These are phyloP conservation scores for Hibiscus tridactylites DNA, from an alignment of 345 rosid species.

Conservation along the genomic window DNA sequence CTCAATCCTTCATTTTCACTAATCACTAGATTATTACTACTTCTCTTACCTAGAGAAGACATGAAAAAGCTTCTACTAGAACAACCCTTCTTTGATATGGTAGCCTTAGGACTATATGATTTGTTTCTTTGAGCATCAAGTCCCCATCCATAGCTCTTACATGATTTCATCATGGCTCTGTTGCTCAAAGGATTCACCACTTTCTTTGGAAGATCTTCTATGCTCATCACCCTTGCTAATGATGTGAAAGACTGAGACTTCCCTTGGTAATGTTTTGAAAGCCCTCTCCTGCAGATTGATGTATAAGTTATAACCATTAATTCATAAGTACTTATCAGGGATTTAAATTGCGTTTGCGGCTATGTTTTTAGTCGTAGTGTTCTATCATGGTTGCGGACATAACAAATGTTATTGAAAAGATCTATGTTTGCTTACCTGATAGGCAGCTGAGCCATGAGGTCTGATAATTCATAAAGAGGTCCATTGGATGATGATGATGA, in stretches of 20 bases:
- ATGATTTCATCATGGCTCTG: constrained; percentile 28
- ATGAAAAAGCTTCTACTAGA: constrained; percentile 3
- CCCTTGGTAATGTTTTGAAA: constrained; percentile 72
- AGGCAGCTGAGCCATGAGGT: constrained; percentile 63
- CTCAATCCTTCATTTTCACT: background rate
- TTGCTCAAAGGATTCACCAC: constrained; percentile 11
- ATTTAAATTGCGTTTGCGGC: too few relatives aligned
- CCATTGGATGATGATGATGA: constrained; percentile 26
- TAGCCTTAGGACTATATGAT: constrained; percentile 39
- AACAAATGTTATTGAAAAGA: too few relatives aligned
- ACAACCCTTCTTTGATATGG: constrained; percentile 48
- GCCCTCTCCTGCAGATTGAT: constrained; percentile 9
- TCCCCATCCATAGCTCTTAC: constrained; percentile 45
- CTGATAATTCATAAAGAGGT: constrained; percentile 57
- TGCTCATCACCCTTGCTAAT: constrained; percentile 36
- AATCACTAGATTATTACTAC: constrained; percentile 8
- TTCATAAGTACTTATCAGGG: too few relatives aligned
- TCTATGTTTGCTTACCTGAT: constrained; percentile 39
- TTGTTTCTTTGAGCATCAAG: constrained; percentile 26
- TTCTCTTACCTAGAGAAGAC: constrained; percentile 38
- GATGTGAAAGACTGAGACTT: constrained; percentile 80
- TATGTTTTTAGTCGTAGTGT: too few relatives aligned
- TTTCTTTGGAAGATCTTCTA: constrained; percentile 50
- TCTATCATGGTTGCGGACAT: too few relatives aligned
- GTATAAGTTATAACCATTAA: too few relatives aligned